Evolutionary conservation across 495 filamentous ascomycete species (phyloP), one percentile per base, ranked within the genome.

Genomic region (Penicillium arizonense): DNA sequence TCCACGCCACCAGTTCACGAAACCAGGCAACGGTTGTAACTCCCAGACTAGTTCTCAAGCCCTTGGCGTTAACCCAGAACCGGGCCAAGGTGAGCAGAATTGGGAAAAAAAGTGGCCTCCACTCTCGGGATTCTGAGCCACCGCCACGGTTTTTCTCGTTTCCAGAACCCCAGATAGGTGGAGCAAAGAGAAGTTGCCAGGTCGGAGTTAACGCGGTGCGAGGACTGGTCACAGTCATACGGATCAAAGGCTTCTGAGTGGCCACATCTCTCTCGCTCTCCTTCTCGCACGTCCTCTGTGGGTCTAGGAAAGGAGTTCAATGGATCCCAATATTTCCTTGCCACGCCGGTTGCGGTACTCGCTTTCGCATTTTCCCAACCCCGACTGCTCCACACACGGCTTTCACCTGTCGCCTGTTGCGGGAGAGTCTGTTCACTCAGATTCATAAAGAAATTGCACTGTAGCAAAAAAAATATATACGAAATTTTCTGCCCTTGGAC

Each of bases 151-250:
- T 49, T 58, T 33, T 56, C 56, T 68, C 54, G 47, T 61, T 71
- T 57, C 63, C 55, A 66, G 63, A 66, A 63, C 63, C 63, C 63
- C 63, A 61, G 63, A 66, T 55, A 61, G 28, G 28, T 30, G 28
- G 53, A 50, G 45, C 6, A 46, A 40, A 13, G 11, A 23, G 32
- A 41, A 26, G 49, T 18, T 8, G 40, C 16, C 33, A 28, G 12
- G 24, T 32, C 48, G 36, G 9, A 35, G 44, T 20, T 30, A 18
- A 47, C 32, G 10, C 12, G 9, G 46, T 43, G 40, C 12, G 8
- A 44, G 12, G 42, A 44, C 50, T 60, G 28, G 59, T 62, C 57
- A 63, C 57, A 55, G 57, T 54, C 47, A 51, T 56, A 55, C 55
- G 40, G 40, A 12, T 47, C 43, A 35, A 47, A 9, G 28, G n/a